These are phyloP conservation scores for Inga oerstediana DNA, from an alignment of 306 rosid species.

Conservation along the genomic window DNA sequence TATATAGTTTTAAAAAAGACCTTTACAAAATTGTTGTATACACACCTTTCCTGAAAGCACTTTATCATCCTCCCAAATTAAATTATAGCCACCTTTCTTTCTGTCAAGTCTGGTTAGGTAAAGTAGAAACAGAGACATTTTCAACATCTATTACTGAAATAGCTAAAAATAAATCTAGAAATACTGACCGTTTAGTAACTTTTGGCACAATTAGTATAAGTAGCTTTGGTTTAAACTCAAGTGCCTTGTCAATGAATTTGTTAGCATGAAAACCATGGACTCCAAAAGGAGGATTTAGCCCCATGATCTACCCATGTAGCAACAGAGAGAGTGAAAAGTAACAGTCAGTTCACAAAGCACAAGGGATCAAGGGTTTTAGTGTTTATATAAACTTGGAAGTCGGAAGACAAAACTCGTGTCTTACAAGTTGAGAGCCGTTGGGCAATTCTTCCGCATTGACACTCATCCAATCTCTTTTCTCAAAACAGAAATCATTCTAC, in stretches of 20 bases:
- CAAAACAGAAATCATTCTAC: slow-evolving; percentile 71
- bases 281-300: slow-evolving; percentile 76
- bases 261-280: slow-evolving; percentile 57
- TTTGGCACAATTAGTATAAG: slow-evolving; percentile 64
- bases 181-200: slow-evolving; percentile 54
- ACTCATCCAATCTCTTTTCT: slow-evolving; percentile 70
- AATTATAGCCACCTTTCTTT: slow-evolving; percentile 47
- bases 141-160: not conserved
- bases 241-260: slow-evolving; percentile 62
- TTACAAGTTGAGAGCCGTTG: slow-evolving; percentile 57
- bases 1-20: not conserved
- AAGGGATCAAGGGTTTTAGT: not conserved
- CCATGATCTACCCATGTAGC: slow-evolving; percentile 55
- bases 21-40: not conserved
- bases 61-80: slow-evolving; percentile 58
- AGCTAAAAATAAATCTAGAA: slow-evolving; percentile 13
- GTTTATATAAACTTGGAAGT: not conserved
- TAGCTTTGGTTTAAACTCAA: slow-evolving; percentile 63
- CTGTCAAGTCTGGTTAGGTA: slow-evolving; percentile 55
- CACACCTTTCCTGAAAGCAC: slow-evolving; percentile 59
- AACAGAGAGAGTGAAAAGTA: not conserved
- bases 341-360: slow-evolving; percentile 7
- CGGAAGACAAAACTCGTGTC: slow-evolving; percentile 10
- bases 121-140: slow-evolving; percentile 21
- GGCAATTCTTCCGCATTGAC: slow-evolving; percentile 61